Conservation (phyloP, 2,329 filamentous ascomycete species). For the Colletotrichum aenigma region DNA sequence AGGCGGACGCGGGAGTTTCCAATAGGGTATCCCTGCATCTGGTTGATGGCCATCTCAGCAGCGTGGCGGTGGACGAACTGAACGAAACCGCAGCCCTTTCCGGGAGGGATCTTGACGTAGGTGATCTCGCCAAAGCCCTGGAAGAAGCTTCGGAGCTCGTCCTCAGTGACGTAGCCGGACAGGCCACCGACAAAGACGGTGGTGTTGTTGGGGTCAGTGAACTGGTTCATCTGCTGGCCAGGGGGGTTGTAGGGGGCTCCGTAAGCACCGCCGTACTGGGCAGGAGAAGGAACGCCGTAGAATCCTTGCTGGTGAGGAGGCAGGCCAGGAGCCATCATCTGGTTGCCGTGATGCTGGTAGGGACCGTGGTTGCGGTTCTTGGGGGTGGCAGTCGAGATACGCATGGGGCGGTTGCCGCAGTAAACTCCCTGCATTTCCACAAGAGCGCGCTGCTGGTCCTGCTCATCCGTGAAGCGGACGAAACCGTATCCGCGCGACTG, state of each 20-base stretch:
- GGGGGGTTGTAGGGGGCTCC: constrained; percentile 20
- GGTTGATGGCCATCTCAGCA: constrained; percentile 99
- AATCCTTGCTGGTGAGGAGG: constrained; percentile 46
- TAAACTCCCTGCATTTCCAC: constrained; percentile 99
- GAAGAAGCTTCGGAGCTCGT: constrained; percentile 99
- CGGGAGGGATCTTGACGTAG: constrained; percentile 99
- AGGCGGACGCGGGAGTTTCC: constrained; percentile 97
- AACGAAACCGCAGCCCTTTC: constrained; percentile 98
- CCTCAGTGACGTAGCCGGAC: constrained; percentile 97
- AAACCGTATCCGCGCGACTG: constrained; percentile 98
- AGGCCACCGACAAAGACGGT: constrained; percentile 98
- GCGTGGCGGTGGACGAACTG: constrained; percentile 99
- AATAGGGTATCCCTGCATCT: constrained; percentile 99
- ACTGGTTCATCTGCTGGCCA: constrained; percentile 84
- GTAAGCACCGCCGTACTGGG: constrained; percentile 18
- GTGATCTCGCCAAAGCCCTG: constrained; percentile 99
- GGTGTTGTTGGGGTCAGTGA: constrained; percentile 99
- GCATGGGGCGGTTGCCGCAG: constrained; percentile 98
- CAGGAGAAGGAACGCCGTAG: constrained; percentile 24
- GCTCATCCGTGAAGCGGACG: constrained; percentile 94
- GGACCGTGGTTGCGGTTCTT: constrained; percentile 70
- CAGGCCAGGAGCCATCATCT: constrained; percentile 51
- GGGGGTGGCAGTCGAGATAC: constrained; percentile 95
- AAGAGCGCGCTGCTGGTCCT: constrained; percentile 93
- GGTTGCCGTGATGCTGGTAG: constrained; percentile 40